A percentile compares a stretch with the other conserved stretches of the same genome.
Evolutionary conservation across 805 yeast species (phyloP).

Genomic region (Candida bentonensis): DNA sequence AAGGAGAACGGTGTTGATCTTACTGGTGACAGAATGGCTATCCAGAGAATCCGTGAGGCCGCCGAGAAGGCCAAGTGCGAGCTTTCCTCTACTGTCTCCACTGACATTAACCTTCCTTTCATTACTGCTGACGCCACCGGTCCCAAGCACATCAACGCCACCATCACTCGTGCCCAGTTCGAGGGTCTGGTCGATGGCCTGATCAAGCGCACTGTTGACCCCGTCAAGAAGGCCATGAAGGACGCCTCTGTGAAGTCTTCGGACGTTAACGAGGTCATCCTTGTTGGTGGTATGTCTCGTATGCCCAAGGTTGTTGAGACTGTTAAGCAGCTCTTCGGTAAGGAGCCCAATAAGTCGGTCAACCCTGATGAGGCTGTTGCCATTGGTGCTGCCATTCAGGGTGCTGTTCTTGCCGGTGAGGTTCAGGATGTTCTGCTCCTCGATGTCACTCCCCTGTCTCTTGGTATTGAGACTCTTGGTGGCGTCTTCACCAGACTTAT

Average conservation of each 20-base stretch:
- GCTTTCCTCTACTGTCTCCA: constrained; percentile 56
- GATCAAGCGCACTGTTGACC: constrained; percentile 58
- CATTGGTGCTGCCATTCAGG: constrained; percentile 96
- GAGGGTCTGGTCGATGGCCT: constrained; percentile 54
- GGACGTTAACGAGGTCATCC: constrained; percentile 64
- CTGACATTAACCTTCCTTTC: constrained; percentile 71
- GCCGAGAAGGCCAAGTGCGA: constrained; percentile 86
- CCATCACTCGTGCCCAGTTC: constrained; percentile 52
- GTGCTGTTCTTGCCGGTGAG: constrained; percentile 91
- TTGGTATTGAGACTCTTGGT: constrained; percentile 96
- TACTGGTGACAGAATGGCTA: constrained; percentile 53
- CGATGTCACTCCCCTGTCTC: constrained; percentile 80
- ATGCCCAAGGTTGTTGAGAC: constrained; percentile 79
- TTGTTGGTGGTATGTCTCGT: constrained; percentile 86
- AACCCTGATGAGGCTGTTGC: constrained; percentile 94
- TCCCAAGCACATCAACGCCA: constrained; percentile 64
- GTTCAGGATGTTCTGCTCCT: constrained; percentile 81
- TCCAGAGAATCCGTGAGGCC: constrained; percentile 77
- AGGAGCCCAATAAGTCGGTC: constrained; percentile 78
- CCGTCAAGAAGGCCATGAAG: constrained; percentile 69
- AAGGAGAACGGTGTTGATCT: constrained; percentile 57
- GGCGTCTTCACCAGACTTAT: constrained; percentile 91
- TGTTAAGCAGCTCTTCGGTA: constrained; percentile 64
- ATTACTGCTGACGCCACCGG: constrained; percentile 78
- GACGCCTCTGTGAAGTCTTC: constrained; percentile 58